phyloP scores from a whole-genome alignment of 495 filamentous ascomycete genomes.

The Neurospora pannonica region DNA sequence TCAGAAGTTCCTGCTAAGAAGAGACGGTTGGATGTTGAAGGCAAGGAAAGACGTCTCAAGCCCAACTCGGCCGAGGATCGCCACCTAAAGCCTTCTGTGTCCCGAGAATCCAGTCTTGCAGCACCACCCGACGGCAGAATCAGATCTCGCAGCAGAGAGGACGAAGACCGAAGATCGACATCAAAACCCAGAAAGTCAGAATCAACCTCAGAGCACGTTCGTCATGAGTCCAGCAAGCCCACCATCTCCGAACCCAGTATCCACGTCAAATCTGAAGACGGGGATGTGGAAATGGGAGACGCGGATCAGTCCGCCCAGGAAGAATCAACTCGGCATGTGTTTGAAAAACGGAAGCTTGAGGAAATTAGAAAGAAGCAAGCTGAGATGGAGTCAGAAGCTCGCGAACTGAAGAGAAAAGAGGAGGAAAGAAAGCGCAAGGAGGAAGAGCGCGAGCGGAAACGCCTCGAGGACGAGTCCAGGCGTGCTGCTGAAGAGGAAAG shows the following conservation, averaged over 20 bases:
- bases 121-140: constrained; percentile 11
- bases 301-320: constrained; percentile 18
- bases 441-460: constrained; percentile 17
- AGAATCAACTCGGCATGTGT: constrained; percentile 26
- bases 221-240: constrained; percentile 30
- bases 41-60: constrained; percentile 32
- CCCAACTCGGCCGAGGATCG: constrained; percentile 32
- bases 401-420: constrained; percentile 23
- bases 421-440: constrained; percentile 26
- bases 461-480: constrained; percentile 14
- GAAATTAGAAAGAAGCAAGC: constrained; percentile 37
- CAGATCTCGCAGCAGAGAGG: constrained; percentile 24
- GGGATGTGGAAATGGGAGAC: constrained; percentile 39
- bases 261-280: constrained; percentile 38
- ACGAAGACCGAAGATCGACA: constrained; percentile 27
- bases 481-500: constrained; percentile 11
- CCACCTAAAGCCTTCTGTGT: constrained; percentile 24
- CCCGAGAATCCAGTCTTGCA: constrained; percentile 22
- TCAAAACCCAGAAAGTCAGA: constrained; percentile 27
- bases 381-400: constrained; percentile 18
- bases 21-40: constrained; percentile 37
- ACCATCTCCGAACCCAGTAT: constrained; percentile 34
- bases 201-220: constrained; percentile 19
- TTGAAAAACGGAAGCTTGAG: constrained; percentile 37
- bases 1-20: constrained; percentile 44